A percentile compares a stretch with the other conserved stretches of the same genome.
phyloP scores from a whole-genome alignment of 257 asterid genomes.

The Solanum medicagineum region DNA sequence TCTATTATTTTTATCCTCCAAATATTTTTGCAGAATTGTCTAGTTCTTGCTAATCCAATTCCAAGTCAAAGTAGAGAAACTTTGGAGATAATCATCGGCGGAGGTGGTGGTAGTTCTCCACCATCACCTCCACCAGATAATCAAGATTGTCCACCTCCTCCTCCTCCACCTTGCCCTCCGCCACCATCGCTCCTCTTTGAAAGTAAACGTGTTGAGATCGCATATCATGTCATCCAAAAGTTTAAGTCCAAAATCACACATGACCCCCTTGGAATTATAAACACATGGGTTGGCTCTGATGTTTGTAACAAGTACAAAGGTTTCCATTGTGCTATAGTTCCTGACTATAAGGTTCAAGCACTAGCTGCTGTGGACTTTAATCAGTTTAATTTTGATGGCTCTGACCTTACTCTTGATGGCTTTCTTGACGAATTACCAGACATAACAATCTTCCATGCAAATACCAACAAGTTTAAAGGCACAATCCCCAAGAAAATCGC shows the following conservation, averaged over 20 bases:
- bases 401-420: background rate
- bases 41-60: background rate
- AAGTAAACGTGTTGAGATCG: conserved; percentile 2
- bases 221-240: conserved; percentile 4
- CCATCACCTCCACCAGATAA: background rate
- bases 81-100: conserved; percentile 25
- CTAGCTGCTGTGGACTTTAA: conserved; percentile 44
- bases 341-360: background rate
- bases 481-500: conserved; percentile 17
- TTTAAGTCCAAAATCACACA: background rate
- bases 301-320: conserved; percentile 49
- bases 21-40: background rate
- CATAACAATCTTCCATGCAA: conserved; percentile 36
- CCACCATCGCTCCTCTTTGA: background rate
- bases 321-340: conserved; percentile 22
- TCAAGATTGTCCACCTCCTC: background rate
- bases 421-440: conserved; percentile 25
- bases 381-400: conserved; percentile 1
- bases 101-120: background rate
- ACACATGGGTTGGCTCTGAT: conserved; percentile 34
- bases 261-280: conserved; percentile 5
- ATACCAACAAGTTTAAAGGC: conserved; percentile 38
- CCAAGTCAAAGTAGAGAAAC: conserved; percentile 4
- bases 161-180: background rate
- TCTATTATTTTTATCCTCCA: background rate